These are phyloP conservation scores for Pleurotus tuber-regium DNA, from an alignment of 768 basidiomycete species.

Conservation along the genomic window DNA sequence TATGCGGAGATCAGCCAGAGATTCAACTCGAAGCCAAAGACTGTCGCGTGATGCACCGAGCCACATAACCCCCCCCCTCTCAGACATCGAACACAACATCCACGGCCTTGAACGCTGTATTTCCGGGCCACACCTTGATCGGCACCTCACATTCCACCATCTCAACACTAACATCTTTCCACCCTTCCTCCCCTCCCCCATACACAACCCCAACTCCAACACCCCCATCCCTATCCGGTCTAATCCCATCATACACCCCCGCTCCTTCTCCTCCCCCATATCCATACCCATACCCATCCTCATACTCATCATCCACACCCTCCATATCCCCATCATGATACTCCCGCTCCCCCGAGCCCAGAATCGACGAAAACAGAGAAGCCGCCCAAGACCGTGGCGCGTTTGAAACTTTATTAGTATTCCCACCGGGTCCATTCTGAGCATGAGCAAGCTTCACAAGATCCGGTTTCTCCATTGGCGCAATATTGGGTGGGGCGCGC, in stretches of 20 bases:
- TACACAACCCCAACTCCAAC: constrained; percentile 52
- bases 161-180: constrained; percentile 71
- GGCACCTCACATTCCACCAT: constrained; percentile 95
- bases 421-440: background rate
- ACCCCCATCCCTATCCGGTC: constrained; percentile 43
- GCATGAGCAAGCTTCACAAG: constrained; percentile 11
- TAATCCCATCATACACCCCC: constrained; percentile 46
- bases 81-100: constrained; percentile 79
- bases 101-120: constrained; percentile 79
- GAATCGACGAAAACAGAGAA: constrained; percentile 34
- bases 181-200: constrained; percentile 56
- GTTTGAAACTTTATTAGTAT: constrained; percentile 14
- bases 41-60: too few relatives aligned
- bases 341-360: constrained; percentile 39
- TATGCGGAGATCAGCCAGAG: too few relatives aligned
- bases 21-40: too few relatives aligned
- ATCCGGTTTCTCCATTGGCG: constrained; percentile 54
- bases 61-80: too few relatives aligned
- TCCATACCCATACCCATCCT: too few relatives aligned
- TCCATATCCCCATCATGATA: constrained; percentile 51
- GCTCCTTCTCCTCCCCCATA: too few relatives aligned
- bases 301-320: constrained; percentile 17
- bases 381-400: constrained; percentile 34
- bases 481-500: constrained; percentile 53
- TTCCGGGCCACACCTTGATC: constrained; percentile 84